Base-by-base conservation (phyloP, 257 asterid genomes). In the Hygrophila difformis region DNA sequence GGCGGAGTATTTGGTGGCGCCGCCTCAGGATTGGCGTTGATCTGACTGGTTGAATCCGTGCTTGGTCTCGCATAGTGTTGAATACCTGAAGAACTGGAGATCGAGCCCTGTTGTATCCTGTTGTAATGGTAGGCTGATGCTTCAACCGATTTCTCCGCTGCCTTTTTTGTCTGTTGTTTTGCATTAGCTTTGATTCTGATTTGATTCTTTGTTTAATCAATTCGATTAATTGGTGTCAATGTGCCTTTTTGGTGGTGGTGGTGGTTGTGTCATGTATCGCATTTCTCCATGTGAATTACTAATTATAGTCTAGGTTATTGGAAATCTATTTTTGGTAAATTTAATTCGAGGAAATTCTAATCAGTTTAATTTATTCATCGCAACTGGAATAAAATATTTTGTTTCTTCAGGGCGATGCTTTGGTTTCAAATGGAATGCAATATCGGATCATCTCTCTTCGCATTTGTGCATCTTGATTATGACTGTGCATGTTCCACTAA, bases 81-180 rank as follows among this genome's bases (percentile, higher is more conserved):
- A 81, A 81, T 94, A 78, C 74, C 74, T 81, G 88, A 74, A 59
- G 56, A 63, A 74, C 51, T 39, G 69, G 85, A 66, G 91, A 81
- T 78, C 84, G 87, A 69, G 69, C 68, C 64, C 54, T 57, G 20
- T 56, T 60, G 56, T 35, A 33, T 62, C 57, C 66, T 40, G 21
- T 62, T 16, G 21, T 62, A 16, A 88, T 84, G 95, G 97, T 84
- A 63, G 40, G 80, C 64, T 61, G 35, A 28, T 61, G 42, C 60
- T 1, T 26, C 19, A 60, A 59, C 59, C 60, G 71, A 49, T 65
- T 39, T 35, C 11, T 34, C 21, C 14, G 39, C 41, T 39, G 71
- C 64, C 56, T 69, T 74, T 71, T 41, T 56, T 18, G 39, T 47
- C 18, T 61, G n/a, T n/a, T 26, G 38, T 29, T 59, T 34, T 40